A percentile compares a stretch with the other conserved stretches of the same genome.
phyloP scores from a whole-genome alignment of 2,329 filamentous ascomycete species.

The Aspergillus floridensis region DNA sequence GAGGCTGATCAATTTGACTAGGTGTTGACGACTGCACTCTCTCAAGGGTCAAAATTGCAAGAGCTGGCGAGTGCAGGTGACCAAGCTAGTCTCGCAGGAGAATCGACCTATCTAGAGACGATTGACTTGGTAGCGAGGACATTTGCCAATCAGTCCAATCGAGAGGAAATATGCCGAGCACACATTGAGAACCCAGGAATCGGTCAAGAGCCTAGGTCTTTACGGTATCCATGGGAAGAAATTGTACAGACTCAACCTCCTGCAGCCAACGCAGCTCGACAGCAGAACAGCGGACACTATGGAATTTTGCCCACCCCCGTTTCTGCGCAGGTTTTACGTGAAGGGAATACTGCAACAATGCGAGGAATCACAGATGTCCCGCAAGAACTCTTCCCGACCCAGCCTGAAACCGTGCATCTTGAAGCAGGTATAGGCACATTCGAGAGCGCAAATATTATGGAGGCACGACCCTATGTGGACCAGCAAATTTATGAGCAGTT shows the following conservation, averaged over 20 bases:
- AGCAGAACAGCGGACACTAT: not conserved
- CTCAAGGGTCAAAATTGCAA: not conserved
- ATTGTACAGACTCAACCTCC: not conserved
- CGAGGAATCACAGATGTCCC: not conserved
- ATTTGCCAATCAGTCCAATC: not conserved
- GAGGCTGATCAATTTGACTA: not conserved
- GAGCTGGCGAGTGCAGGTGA: not conserved
- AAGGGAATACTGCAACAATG: not conserved
- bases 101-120: not conserved
- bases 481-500: not conserved
- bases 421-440: not conserved
- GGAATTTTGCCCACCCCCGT: not conserved
- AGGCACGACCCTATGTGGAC: not conserved
- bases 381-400: not conserved
- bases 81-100: not conserved
- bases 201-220: not conserved
- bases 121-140: not conserved
- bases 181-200: not conserved
- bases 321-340: not conserved
- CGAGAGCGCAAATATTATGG: not conserved
- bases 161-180: not conserved
- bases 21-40: conserved; percentile 4
- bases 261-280: not conserved
- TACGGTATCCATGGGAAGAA: not conserved
- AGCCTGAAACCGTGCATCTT: not conserved